Percentiles rank a stretch among this genome's conserved stretches.
phyloP scores from a whole-genome alignment of 106 monocot genomes.

The Hemerocallis citrina region DNA sequence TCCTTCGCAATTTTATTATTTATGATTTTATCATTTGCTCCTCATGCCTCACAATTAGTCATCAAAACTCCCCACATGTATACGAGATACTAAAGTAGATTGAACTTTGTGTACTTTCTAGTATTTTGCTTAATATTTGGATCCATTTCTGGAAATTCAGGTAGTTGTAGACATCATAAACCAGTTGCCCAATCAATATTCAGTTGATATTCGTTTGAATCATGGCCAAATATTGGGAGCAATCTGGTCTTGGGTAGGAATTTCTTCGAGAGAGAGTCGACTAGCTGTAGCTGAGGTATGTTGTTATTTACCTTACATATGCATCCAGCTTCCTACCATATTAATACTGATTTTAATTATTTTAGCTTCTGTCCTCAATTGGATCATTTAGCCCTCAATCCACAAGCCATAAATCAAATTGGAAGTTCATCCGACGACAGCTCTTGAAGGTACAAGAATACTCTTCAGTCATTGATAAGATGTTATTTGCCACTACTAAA shows the following conservation, averaged over 20 bases:
- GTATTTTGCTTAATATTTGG: not conserved
- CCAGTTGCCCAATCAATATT: constrained; percentile 41
- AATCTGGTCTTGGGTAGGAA: constrained; percentile 86
- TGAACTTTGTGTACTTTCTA: not conserved
- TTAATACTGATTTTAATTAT: not conserved
- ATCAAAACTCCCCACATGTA: not conserved
- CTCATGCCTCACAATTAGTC: too few relatives aligned
- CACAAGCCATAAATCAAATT: constrained; percentile 62
- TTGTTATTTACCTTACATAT: not conserved
- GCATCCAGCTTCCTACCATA: not conserved
- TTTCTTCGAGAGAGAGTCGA: constrained; percentile 38
- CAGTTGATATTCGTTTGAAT: constrained; percentile 72
- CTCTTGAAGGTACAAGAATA: constrained; percentile 61
- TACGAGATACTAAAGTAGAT: not conserved
- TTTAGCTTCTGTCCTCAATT: constrained; percentile 74
- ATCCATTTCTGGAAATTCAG: constrained; percentile 17
- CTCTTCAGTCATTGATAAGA: not conserved
- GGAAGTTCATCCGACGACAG: constrained; percentile 76
- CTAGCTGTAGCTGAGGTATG: constrained; percentile 84
- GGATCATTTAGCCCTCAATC: constrained; percentile 68
- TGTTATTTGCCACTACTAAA: not conserved
- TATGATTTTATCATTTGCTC: too few relatives aligned
- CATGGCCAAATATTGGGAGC: constrained; percentile 70
- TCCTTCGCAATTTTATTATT: too few relatives aligned
- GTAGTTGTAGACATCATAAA: constrained; percentile 58